Evolutionary conservation across 2,329 filamentous ascomycete species (phyloP).

Genomic region (Xylariaceae sp.): DNA sequence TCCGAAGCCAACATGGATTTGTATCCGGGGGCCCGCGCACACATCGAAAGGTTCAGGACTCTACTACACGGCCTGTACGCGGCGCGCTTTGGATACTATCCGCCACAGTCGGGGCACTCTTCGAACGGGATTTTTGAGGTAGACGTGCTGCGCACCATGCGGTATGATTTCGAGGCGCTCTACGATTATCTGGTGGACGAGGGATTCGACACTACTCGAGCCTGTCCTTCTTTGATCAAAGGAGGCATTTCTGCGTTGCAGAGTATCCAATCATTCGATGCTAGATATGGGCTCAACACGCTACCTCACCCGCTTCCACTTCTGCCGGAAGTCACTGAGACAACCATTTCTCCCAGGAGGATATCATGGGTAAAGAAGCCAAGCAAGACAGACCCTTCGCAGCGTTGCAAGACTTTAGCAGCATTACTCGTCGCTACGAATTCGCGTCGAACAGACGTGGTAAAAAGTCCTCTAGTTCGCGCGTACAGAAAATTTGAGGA

Average conservation of each 20-base stretch:
- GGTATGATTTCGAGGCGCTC: slow-evolving; percentile 64
- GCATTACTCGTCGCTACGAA: slow-evolving; percentile 52
- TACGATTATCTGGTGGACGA: slow-evolving; percentile 69
- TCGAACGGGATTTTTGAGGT: slow-evolving; percentile 51
- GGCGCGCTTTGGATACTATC: slow-evolving; percentile 67
- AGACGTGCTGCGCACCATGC: slow-evolving; percentile 57
- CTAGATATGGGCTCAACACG: slow-evolving; percentile 53
- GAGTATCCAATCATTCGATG: slow-evolving; percentile 63
- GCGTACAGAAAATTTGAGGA: slow-evolving; percentile 70
- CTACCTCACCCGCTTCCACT: slow-evolving; percentile 65
- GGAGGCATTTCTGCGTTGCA: slow-evolving; percentile 70
- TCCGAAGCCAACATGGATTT: slow-evolving; percentile 64
- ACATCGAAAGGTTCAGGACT: slow-evolving; percentile 68
- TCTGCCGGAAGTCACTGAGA: slow-evolving; percentile 47
- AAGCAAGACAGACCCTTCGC: slow-evolving; percentile 44
- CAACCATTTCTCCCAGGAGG: slow-evolving; percentile 22
- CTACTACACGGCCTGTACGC: slow-evolving; percentile 66
- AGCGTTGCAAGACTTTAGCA: slow-evolving; percentile 47
- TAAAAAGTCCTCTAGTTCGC: slow-evolving; percentile 56
- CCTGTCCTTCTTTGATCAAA: slow-evolving; percentile 51
- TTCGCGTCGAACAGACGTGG: slow-evolving; percentile 31
- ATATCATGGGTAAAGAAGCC: slow-evolving; percentile 40
- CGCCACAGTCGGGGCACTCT: slow-evolving; percentile 48
- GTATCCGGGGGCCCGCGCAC: slow-evolving; percentile 54
- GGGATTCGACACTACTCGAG: slow-evolving; percentile 45